Percentiles rank a stretch among this genome's conserved stretches.
phyloP scores from a whole-genome alignment of 345 rosid species.

The Eucalyptus polybractea region DNA sequence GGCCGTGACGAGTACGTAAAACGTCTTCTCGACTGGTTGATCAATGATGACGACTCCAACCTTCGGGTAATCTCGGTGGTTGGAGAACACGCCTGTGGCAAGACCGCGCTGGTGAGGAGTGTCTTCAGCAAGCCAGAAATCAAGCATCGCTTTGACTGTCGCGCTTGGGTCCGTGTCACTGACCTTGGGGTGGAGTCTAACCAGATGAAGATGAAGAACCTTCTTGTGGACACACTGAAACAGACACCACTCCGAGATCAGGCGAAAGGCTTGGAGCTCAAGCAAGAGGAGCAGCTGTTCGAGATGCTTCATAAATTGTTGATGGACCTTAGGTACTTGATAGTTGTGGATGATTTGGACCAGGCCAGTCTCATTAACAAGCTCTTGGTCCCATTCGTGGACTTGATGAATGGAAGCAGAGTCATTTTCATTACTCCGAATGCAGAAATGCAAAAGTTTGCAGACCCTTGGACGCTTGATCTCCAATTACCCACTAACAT shows the following conservation, averaged over 20 bases:
- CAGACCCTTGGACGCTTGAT: no score
- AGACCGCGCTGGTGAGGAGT: constrained; percentile 6
- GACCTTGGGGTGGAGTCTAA: neutral
- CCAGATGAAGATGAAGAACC: rapidly evolving
- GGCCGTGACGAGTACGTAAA: no score
- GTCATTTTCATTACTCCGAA: neutral
- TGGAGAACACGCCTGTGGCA: neutral
- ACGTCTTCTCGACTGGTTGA: no score
- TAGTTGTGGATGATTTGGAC: neutral
- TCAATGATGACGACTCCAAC: no score
- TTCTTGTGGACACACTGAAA: neutral
- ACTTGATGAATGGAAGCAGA: neutral
- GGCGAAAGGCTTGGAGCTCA: neutral
- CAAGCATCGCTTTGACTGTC: neutral
- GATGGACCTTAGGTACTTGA: neutral
- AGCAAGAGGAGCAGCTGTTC: neutral
- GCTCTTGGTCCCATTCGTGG: neutral
- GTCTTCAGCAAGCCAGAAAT: neutral
- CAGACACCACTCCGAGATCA: neutral
- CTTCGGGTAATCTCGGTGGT: no score
- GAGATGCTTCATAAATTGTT: neutral
- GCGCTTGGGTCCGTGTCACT: neutral
- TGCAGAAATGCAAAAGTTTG: no score
- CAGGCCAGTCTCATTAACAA: neutral
- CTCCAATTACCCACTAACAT: no score